A percentile compares a stretch with the other conserved stretches of the same genome.
Conservation (phyloP, 2,329 filamentous ascomycete species). For the Sordariomycetes sp. region DNA sequence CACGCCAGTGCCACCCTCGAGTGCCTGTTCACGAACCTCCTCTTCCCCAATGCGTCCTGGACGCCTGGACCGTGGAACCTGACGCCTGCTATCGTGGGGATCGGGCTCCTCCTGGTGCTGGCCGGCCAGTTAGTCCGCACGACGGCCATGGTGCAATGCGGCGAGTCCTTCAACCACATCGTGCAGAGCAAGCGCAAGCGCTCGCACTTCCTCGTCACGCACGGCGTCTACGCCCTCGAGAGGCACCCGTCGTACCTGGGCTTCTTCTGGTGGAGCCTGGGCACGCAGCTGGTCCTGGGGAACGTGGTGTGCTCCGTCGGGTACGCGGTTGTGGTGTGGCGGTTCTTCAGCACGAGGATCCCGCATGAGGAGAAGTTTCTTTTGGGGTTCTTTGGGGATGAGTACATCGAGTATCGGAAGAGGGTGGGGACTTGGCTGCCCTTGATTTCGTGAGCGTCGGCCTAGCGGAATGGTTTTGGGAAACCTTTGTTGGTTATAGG, state of each 20-base stretch:
- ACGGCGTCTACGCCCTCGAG: constrained; percentile 64
- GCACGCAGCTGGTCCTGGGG: constrained; percentile 81
- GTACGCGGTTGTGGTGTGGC: constrained; percentile 70
- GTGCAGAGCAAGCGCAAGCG: constrained; percentile 60
- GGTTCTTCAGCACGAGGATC: constrained; percentile 71
- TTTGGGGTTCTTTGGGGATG: constrained; percentile 70
- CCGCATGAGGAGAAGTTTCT: constrained; percentile 68
- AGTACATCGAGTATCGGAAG: constrained; percentile 66
- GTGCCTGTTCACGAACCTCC: constrained; percentile 48
- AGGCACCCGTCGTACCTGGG: constrained; percentile 94
- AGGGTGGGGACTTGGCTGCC: constrained; percentile 72
- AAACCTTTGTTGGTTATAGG: neutral
- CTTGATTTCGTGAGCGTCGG: constrained; percentile 30
- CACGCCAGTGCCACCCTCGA: constrained; percentile 68
- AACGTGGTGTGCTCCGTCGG: constrained; percentile 68
- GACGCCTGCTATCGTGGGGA: constrained; percentile 21
- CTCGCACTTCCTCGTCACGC: constrained; percentile 72
- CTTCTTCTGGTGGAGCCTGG: constrained; percentile 98
- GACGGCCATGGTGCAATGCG: constrained; percentile 82
- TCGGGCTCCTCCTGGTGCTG: constrained; percentile 53
- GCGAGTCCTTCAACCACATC: constrained; percentile 83
- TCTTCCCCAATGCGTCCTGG: constrained; percentile 41
- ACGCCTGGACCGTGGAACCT: constrained; percentile 15
- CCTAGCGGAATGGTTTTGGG: neutral
- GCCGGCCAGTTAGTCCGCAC: constrained; percentile 67